phyloP scores from a whole-genome alignment of 169 alveolate species.

The Cryptosporidium parvum region DNA sequence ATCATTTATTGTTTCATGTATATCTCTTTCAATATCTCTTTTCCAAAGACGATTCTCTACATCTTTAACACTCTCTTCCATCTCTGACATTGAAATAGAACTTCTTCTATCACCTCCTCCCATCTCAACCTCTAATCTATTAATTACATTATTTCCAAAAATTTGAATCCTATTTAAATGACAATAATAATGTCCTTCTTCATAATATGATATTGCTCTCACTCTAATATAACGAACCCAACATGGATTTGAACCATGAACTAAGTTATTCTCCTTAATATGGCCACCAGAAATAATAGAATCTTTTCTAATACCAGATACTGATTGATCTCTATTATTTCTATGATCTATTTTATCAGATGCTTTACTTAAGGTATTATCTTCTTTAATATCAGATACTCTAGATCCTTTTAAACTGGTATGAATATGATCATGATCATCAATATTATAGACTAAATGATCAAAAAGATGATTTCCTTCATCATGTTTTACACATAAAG shows the following conservation, averaged over 20 bases:
- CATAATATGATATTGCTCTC: conserved; percentile 52
- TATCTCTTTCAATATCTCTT: conserved; percentile 28
- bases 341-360: neutral
- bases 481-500: conserved; percentile 45
- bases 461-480: neutral
- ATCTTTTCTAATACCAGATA: neutral
- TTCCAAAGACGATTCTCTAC: conserved; percentile 50
- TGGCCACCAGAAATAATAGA: neutral
- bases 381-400: conserved; percentile 10
- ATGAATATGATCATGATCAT: neutral
- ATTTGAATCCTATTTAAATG: conserved; percentile 53
- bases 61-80: conserved; percentile 68
- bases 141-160: conserved; percentile 68
- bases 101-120: conserved; percentile 63
- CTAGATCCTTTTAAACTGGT: neutral
- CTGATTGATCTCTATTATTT: neutral
- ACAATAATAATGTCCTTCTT: conserved; percentile 73
- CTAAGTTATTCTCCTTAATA: conserved; percentile 17
- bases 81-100: conserved; percentile 35
- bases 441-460: neutral
- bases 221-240: conserved; percentile 68
- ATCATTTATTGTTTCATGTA: conserved; percentile 1
- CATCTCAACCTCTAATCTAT: conserved; percentile 51
- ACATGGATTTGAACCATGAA: conserved; percentile 54
- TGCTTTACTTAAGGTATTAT: neutral